Percentiles rank a stretch among this genome's conserved stretches.
Conservation (phyloP, 257 asterid species). For the Solanum tarijense region DNA sequence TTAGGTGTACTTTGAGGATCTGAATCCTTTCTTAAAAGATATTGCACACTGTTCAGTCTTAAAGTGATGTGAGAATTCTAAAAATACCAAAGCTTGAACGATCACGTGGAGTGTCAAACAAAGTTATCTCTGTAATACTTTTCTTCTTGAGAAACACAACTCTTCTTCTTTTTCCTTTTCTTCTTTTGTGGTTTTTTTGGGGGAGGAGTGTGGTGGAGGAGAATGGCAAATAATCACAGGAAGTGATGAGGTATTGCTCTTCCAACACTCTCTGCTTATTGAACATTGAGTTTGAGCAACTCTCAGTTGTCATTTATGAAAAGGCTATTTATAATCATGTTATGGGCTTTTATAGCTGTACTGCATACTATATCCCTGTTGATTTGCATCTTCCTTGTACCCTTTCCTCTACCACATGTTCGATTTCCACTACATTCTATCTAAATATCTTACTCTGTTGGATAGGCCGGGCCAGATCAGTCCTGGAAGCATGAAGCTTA, state of each 20-base stretch:
- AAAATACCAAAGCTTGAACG: neutral
- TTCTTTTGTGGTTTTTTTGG: neutral
- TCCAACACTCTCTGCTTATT: neutral
- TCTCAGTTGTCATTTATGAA: neutral
- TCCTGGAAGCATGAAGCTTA: conserved; percentile 97
- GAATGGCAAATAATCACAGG: neutral
- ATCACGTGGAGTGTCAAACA: neutral
- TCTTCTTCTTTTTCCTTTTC: neutral
- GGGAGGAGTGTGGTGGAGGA: neutral
- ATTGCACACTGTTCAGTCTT: neutral
- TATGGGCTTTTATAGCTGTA: neutral
- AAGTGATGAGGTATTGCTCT: neutral
- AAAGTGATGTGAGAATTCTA: neutral
- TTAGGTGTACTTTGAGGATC: neutral
- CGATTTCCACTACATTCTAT: conserved; percentile 2
- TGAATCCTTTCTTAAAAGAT: neutral
- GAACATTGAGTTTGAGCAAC: neutral
- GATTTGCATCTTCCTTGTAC: neutral
- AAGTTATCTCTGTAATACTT: neutral
- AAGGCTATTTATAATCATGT: neutral
- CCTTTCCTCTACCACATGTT: neutral
- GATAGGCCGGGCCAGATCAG: conserved; percentile 73
- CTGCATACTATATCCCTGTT: neutral
- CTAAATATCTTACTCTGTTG: conserved; percentile 12
- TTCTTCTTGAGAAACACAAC: neutral